Base-by-base conservation (phyloP, 164 flowering plant genomes). In the Aristolochia fimbriata region DNA sequence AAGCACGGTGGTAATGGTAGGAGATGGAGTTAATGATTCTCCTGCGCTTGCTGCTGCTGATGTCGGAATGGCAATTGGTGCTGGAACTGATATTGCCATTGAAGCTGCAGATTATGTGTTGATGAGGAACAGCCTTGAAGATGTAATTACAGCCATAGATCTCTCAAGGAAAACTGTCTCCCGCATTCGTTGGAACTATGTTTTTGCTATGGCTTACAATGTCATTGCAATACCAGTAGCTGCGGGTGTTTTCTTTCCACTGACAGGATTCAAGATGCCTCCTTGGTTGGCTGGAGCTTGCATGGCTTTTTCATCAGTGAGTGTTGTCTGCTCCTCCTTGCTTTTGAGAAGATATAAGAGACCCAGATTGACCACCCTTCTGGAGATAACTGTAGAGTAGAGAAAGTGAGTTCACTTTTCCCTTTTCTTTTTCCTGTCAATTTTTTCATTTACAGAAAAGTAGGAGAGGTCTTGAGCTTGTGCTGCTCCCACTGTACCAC, bases 241-340 rank as follows among this genome's bases (percentile, higher is more conserved):
- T n/a, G 95, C 99, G 0, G 97, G 97, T 8, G 89, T 73, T 30
- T 77, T 94, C 71, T 94, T 74, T 59, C 99, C 99, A 7, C 64
- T 69, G 30, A 23, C 85, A 13, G 66, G 76, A 50, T 41, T 94
- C 50, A 74, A 64, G 70, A 71, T 94, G 71, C 97, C 99, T 2
- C 99, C 97, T 9, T 94, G 99, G 99, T 89, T 79, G 0, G 88
- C 99, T 15, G 99, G 97, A 51, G 97, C 99, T 0, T 91, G 96
- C 79, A 94, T 94, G 99, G 99, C 97, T 37, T 70, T 91, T 37
- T 91, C 97, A 12, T 94, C 99, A 46, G 89, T 91, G 20, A 91
- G 83, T 72, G 99, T 94, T 50, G 99, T 91, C 1, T 91, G 99
- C 65, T 94, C 99, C n/a, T 94, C 99, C 53, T 72, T 94, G 80